Evolutionary conservation across 2,329 filamentous ascomycete genomes (phyloP), one percentile per base, ranked within the genome.

Genomic region (Claviceps digitariae): DNA sequence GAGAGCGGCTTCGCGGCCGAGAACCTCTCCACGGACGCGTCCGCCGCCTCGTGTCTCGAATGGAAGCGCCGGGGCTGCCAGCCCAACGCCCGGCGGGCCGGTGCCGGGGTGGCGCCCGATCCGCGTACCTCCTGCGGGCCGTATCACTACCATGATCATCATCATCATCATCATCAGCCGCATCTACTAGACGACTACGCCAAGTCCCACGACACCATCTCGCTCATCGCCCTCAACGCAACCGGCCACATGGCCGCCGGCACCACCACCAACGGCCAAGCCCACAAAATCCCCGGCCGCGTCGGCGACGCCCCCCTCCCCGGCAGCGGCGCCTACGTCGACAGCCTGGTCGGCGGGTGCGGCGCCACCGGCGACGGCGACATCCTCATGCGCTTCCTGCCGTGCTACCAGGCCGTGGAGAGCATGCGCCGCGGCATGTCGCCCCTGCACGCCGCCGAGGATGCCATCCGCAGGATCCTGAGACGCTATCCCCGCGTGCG

Each of bases 341-440:
- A 80, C 56, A 67, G 66, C 4, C 74, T 76, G 3, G 71, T 76
- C 1, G 77, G 76, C 1, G 77, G 73, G 0, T 80, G 77, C 57
- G 77, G 76, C 8, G 75, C 77, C 2, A 79, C 77, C 0, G 77
- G 77, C 1, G 76, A 80, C 52, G 77, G 77, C 0, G 77, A 80
- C 58, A 63, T 79, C 55, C 78, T 79, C 75, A 76, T 78, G 72
- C 69, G 76, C 4, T 78, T 79, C 56, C 60, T 79, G 25, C 77
- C 77, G 0, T 80, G 77, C 59, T 79, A 79, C 58, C 77, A 79
- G 59, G 77, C 76, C 1, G 72, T 80, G 1, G 77, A 80, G 65
- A 78, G 67, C 54, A 55, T 80, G 61, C 66, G 77, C 12, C 63
- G 60, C 1, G 76, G 76, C 1, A 71, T 79, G 70, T 62, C 62